Evolutionary conservation across 2,329 filamentous ascomycete genomes (phyloP).

Genomic region (Fusarium neocosmosporiellum): DNA sequence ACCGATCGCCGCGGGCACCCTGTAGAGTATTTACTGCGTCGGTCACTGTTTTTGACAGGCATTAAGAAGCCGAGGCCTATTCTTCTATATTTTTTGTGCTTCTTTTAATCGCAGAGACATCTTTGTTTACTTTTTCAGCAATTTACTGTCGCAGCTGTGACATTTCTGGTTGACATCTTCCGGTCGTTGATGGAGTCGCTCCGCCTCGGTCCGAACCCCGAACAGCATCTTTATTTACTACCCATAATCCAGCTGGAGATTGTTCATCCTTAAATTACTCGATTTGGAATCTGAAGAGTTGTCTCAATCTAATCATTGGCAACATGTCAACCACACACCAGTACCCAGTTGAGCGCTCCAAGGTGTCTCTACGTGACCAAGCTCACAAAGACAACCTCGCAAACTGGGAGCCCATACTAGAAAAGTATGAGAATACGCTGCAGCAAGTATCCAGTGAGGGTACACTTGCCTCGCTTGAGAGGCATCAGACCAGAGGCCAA

Average conservation of each 20-base stretch:
- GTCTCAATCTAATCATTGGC: neutral
- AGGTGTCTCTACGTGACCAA: neutral
- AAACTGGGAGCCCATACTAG: neutral
- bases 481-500: neutral
- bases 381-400: neutral
- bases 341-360: constrained; percentile 2
- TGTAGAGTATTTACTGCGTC: neutral
- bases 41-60: neutral
- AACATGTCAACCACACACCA: neutral
- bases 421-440: neutral
- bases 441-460: neutral
- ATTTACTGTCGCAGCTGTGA: neutral
- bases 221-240: neutral
- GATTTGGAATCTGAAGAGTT: neutral
- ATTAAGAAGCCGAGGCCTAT: neutral
- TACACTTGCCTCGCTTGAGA: neutral
- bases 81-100: neutral
- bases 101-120: neutral
- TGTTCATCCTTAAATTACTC: neutral
- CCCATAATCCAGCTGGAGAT: no score
- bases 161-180: neutral
- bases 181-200: neutral
- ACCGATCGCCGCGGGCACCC: neutral
- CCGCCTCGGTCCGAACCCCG: constrained; percentile 3
- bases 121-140: neutral